Percentiles rank a stretch among this genome's conserved stretches.
phyloP scores from a whole-genome alignment of 306 rosid genomes.

The Neltuma alba region DNA sequence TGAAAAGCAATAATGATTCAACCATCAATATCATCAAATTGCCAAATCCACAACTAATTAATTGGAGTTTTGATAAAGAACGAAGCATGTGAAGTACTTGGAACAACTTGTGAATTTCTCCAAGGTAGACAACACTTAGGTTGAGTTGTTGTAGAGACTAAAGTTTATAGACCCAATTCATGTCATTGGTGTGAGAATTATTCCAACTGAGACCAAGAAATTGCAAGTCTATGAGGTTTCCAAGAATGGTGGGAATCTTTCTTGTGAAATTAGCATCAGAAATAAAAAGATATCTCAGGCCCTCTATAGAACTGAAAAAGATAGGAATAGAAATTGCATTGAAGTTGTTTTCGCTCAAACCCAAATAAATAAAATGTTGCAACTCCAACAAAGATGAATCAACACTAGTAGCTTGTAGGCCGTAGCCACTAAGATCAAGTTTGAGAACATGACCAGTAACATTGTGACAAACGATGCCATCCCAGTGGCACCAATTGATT shows the following conservation, averaged over 20 bases:
- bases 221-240: constrained; percentile 6
- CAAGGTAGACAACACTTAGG: neutral
- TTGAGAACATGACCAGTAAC: too few species aligned
- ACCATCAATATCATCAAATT: too few species aligned
- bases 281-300: neutral
- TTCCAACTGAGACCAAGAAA: too few species aligned
- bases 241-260: neutral
- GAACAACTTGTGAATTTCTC: neutral
- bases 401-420: too few species aligned
- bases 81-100: neutral
- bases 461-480: too few species aligned
- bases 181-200: too few species aligned
- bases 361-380: too few species aligned
- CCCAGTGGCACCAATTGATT: too few species aligned
- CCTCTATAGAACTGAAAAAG: neutral
- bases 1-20: too few species aligned
- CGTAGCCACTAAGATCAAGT: too few species aligned
- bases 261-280: neutral
- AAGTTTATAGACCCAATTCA: neutral
- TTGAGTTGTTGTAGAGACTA: neutral
- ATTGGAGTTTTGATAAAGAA: neutral
- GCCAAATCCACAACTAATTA: neutral
- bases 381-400: too few species aligned
- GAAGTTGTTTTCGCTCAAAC: too few species aligned
- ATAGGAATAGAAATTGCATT: neutral